These are phyloP conservation scores for Mortierella sp. DNA, from an alignment of 371 early-diverging fungal species.

Conservation along the genomic window DNA sequence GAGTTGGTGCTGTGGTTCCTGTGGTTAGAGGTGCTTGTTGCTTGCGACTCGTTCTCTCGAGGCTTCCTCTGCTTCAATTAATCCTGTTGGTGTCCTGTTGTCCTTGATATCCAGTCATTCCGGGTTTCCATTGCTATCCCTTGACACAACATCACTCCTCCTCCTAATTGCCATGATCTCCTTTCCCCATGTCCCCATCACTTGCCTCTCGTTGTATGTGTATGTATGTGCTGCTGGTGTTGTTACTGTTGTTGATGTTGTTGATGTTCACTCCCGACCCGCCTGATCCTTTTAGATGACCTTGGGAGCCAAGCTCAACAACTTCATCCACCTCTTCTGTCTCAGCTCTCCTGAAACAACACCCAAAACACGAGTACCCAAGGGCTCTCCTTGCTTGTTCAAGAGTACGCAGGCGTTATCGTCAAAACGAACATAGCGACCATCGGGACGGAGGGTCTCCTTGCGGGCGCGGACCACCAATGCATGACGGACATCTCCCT, in stretches of 20 bases:
- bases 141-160: background rate
- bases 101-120: background rate
- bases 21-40: background rate
- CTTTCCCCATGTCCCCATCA: background rate
- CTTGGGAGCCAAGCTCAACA: slow-evolving; percentile 94
- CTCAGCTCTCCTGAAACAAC: slow-evolving; percentile 92
- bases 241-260: background rate
- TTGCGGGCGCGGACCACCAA: slow-evolving; percentile 95
- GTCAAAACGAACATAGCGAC: slow-evolving; percentile 94
- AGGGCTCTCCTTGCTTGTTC: slow-evolving; percentile 93
- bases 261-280: background rate
- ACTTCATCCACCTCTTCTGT: slow-evolving; percentile 96
- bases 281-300: slow-evolving; percentile 74
- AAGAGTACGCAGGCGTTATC: slow-evolving; percentile 98
- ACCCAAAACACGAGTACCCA: slow-evolving; percentile 95
- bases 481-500: slow-evolving; percentile 96
- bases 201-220: background rate
- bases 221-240: background rate
- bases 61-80: background rate
- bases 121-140: background rate
- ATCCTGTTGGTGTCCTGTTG: background rate
- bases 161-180: background rate
- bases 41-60: background rate
- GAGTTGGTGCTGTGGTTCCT: no score
- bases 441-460: slow-evolving; percentile 93